Evolutionary conservation across 257 asterid genomes (phyloP).

Genomic region (Solanum neorickii): DNA sequence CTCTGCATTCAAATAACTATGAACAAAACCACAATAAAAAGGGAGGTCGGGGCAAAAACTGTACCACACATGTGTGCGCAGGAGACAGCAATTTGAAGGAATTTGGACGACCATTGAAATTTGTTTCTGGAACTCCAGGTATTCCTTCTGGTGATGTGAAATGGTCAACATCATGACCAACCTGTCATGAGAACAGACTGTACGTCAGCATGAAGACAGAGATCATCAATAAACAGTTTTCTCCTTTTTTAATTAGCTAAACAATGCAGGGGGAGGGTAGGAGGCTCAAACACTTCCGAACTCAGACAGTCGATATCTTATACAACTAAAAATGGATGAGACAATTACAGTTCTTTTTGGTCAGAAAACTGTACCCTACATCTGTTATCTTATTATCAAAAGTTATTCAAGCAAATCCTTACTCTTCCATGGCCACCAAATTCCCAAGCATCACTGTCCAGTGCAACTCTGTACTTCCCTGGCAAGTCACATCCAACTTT

Average conservation of each 20-base stretch:
- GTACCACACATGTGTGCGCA: conserved; percentile 80
- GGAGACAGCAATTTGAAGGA: conserved; percentile 87
- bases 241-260: background rate
- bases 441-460: conserved; percentile 88
- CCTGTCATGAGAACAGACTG: conserved; percentile 24
- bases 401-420: conserved; percentile 20
- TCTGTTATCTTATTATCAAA: background rate
- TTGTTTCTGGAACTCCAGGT: conserved; percentile 91
- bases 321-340: background rate
- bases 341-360: background rate
- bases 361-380: background rate
- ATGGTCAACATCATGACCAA: conserved; percentile 77
- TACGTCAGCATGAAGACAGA: background rate
- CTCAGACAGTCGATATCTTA: background rate
- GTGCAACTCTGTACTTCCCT: conserved; percentile 81
- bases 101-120: conserved; percentile 86
- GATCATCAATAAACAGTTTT: background rate
- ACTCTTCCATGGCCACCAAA: conserved; percentile 97
- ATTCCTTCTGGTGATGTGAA: conserved; percentile 89
- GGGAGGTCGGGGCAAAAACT: conserved; percentile 3
- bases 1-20: background rate
- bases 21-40: background rate
- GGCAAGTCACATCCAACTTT: conserved; percentile 96
- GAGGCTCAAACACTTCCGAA: background rate
- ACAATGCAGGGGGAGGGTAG: background rate